Percentiles rank a stretch among this genome's conserved stretches.
phyloP scores from a whole-genome alignment of 2,329 filamentous ascomycete species.

The Ophiostoma montium region DNA sequence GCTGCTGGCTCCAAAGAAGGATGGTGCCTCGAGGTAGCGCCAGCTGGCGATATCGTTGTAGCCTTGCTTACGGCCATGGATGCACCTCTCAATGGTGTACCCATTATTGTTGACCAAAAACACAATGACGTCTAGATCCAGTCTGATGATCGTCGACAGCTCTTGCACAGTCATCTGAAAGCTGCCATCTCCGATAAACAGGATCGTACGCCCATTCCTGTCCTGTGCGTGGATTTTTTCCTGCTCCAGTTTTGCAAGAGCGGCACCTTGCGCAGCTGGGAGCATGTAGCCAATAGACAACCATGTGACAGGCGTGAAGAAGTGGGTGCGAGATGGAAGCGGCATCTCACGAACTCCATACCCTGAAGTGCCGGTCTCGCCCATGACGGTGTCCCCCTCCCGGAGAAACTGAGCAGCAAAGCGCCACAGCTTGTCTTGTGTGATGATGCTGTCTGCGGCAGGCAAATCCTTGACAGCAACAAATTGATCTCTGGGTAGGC shows the following conservation, averaged over 20 bases:
- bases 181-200: background rate
- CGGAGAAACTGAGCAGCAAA: background rate
- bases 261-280: background rate
- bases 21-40: slow-evolving; percentile 1
- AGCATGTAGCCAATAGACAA: slow-evolving; percentile 1
- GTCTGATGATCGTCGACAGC: background rate
- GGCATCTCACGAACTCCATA: background rate
- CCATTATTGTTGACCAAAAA: slow-evolving; percentile 1
- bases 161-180: background rate
- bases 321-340: background rate
- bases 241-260: background rate
- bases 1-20: background rate
- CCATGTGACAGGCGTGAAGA: background rate
- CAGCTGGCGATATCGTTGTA: background rate
- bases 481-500: background rate
- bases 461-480: background rate
- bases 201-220: background rate
- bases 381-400: background rate
- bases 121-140: background rate
- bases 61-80: background rate
- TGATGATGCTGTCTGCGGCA: background rate
- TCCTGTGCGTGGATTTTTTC: background rate
- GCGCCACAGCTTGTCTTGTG: background rate
- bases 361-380: background rate
- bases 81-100: slow-evolving; percentile 2